Conservation (phyloP, 139 green algal species). For the Chlamydomonas sphaeroides region DNA sequence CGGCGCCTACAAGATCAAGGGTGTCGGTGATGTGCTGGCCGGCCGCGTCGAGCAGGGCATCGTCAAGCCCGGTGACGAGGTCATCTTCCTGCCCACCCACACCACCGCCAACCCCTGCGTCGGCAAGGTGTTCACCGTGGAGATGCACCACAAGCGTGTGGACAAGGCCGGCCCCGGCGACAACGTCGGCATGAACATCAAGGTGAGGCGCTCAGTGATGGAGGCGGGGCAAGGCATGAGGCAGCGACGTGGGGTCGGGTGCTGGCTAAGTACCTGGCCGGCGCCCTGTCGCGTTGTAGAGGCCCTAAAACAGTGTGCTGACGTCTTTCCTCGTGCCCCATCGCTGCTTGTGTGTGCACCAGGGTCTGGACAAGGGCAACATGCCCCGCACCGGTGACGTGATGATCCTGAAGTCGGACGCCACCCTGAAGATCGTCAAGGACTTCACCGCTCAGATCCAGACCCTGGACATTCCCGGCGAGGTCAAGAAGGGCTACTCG, state of each 20-base stretch:
- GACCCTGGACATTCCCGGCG: slow-evolving; percentile 92
- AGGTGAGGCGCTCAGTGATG: slow-evolving; percentile 64
- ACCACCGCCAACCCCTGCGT: slow-evolving; percentile 87
- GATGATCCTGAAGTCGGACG: slow-evolving; percentile 93
- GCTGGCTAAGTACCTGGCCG: no score
- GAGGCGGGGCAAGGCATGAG: slow-evolving; percentile 10
- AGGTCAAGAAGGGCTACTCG: slow-evolving; percentile 93
- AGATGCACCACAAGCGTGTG: slow-evolving; percentile 99
- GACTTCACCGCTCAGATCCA: slow-evolving; percentile 93
- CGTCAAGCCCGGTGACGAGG: slow-evolving; percentile 94
- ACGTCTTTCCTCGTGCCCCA: neutral
- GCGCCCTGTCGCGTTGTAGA: no score
- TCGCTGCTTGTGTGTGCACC: neutral
- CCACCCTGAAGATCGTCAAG: slow-evolving; percentile 81
- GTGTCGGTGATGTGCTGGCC: slow-evolving; percentile 97
- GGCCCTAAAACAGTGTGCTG: no score
- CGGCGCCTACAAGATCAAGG: slow-evolving; percentile 99
- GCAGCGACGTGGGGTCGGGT: no score
- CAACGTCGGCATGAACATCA: slow-evolving; percentile 99
- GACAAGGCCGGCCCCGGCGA: slow-evolving; percentile 92
- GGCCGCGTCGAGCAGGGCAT: slow-evolving; percentile 97
- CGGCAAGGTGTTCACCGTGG: slow-evolving; percentile 98
- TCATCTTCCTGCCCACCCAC: slow-evolving; percentile 91
- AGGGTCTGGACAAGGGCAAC: slow-evolving; percentile 93
- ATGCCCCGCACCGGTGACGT: slow-evolving; percentile 91